Evolutionary conservation across 768 basidiomycete genomes (phyloP).

Genomic region (Holtermannia corniformis): DNA sequence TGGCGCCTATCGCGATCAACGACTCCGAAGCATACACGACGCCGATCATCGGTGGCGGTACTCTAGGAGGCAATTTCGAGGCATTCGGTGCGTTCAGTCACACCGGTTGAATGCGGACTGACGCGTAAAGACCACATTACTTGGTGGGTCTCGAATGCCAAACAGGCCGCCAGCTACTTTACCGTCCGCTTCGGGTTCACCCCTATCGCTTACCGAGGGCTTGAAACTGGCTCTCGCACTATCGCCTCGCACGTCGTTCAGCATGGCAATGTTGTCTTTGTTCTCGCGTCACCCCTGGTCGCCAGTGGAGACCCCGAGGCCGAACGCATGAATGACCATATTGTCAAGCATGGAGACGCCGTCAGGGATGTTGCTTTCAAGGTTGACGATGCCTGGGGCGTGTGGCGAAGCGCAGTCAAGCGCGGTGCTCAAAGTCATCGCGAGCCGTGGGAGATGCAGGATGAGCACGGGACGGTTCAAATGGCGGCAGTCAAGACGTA

Average conservation of each 20-base stretch:
- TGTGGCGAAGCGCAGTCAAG: not conserved
- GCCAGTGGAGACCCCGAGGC: not conserved
- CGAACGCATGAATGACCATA: not conserved
- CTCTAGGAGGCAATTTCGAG: not conserved
- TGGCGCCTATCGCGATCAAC: not conserved
- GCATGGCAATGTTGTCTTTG: not conserved
- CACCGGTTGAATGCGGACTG: not conserved
- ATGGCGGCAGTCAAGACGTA: not conserved
- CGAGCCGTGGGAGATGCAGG: not conserved
- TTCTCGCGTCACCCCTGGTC: not conserved
- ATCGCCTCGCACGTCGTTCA: not conserved
- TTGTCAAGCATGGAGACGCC: not conserved
- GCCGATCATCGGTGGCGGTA: not conserved
- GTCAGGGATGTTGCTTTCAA: not conserved
- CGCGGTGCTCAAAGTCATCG: not conserved
- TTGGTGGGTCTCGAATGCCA: conserved; percentile 1
- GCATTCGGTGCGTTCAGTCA: not conserved
- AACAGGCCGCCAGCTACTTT: not conserved
- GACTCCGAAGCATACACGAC: not conserved
- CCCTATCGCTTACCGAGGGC: not conserved
- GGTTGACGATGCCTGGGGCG: not conserved
- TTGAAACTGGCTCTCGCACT: not conserved
- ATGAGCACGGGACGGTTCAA: not conserved
- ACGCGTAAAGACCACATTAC: not conserved
- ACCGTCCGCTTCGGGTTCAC: not conserved